Evolutionary conservation across 164 flowering plant genomes (phyloP).

Genomic region (Saururus chinensis): DNA sequence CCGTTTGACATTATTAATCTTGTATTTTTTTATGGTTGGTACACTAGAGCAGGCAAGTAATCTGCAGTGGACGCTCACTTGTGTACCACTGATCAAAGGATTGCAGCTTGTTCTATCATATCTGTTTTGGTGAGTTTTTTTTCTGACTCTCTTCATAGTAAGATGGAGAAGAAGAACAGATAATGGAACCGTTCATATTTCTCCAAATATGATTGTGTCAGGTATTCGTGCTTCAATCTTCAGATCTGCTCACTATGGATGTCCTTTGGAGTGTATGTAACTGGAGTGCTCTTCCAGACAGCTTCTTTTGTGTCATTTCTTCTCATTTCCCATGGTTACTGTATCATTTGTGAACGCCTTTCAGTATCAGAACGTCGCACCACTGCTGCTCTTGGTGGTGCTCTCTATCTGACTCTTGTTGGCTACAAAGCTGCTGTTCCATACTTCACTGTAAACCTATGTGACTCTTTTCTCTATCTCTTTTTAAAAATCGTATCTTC

Average conservation of each 20-base stretch:
- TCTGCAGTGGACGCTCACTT: constrained; percentile 80
- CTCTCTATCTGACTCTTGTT: constrained; percentile 75
- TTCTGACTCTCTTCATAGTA: no score
- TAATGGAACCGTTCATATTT: no score
- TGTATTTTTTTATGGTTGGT: constrained; percentile 4
- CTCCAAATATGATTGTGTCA: constrained; percentile 17
- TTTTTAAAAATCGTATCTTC: neutral
- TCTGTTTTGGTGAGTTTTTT: constrained; percentile 62
- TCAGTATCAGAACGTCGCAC: constrained; percentile 61
- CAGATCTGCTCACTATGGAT: constrained; percentile 88
- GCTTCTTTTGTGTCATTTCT: constrained; percentile 73
- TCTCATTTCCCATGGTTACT: constrained; percentile 82
- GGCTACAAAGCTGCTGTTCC: constrained; percentile 87
- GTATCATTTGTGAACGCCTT: constrained; percentile 79
- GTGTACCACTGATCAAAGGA: constrained; percentile 66
- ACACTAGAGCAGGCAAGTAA: constrained; percentile 54
- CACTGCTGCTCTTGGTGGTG: constrained; percentile 67
- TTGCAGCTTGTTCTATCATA: constrained; percentile 66
- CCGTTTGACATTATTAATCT: no score
- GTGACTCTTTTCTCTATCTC: neutral
- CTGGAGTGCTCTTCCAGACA: constrained; percentile 82
- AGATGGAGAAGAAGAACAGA: no score
- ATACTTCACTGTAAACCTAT: constrained; percentile 48
- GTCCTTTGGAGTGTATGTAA: constrained; percentile 86
- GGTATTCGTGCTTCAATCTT: constrained; percentile 72